A percentile compares a stretch with the other conserved stretches of the same genome.
phyloP scores from a whole-genome alignment of 257 asterid species.

The Solanum etuberosum region DNA sequence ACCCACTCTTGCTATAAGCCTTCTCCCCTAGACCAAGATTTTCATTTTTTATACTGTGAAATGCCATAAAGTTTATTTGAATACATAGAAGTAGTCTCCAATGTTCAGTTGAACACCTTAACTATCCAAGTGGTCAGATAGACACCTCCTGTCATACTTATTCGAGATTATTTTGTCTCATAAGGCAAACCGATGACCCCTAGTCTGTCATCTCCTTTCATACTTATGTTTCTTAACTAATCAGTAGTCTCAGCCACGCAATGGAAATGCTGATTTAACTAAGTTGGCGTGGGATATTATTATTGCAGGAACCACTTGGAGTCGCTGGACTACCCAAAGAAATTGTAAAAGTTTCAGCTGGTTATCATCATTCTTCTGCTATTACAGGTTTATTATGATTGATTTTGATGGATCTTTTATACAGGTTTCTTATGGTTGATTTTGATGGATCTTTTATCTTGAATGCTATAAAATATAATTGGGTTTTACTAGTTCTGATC shows the following conservation, averaged over 20 bases:
- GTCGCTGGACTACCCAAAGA: slow-evolving; percentile 51
- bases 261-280: not conserved
- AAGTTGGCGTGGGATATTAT: slow-evolving; percentile 1
- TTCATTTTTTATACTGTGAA: not conserved
- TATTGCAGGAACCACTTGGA: slow-evolving; percentile 58
- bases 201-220: not conserved
- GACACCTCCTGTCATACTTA: not conserved
- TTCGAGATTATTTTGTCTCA: not conserved
- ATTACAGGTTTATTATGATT: slow-evolving; percentile 52
- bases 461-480: not conserved
- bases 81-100: not conserved
- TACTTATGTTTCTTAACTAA: not conserved
- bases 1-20: not conserved
- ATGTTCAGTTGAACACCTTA: not conserved
- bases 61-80: not conserved
- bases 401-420: not conserved
- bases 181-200: not conserved
- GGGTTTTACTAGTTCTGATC: not conserved
- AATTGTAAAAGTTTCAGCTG: slow-evolving; percentile 63
- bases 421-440: slow-evolving; percentile 42
- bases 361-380: slow-evolving; percentile 94
- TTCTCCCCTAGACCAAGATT: not conserved
- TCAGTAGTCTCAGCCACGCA: not conserved
- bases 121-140: not conserved
- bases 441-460: not conserved